phyloP scores from a whole-genome alignment of 257 asterid species.

The Gynochthodes officinalis region DNA sequence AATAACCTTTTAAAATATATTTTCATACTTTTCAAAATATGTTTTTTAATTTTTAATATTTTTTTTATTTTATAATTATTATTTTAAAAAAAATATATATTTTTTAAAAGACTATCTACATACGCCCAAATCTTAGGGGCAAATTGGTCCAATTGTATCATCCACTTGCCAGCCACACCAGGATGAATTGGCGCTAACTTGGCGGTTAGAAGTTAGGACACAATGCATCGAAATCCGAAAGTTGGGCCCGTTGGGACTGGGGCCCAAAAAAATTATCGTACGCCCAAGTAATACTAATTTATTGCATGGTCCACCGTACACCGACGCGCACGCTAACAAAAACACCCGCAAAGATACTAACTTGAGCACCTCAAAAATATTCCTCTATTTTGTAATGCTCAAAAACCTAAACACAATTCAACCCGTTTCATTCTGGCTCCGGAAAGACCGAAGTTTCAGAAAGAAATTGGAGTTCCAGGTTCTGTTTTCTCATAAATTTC shows the following conservation, averaged over 20 bases:
- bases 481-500: neutral
- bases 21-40: too few relatives aligned
- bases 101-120: too few relatives aligned
- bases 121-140: neutral
- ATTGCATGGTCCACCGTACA: neutral
- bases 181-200: neutral
- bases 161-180: neutral
- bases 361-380: constrained; percentile 20
- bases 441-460: neutral
- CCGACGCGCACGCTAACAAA: constrained; percentile 18
- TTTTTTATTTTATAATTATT: too few relatives aligned
- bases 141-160: neutral
- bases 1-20: too few relatives aligned
- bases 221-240: neutral
- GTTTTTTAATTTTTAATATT: too few relatives aligned
- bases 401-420: constrained; percentile 12
- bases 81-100: too few relatives aligned
- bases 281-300: neutral
- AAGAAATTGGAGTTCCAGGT: constrained; percentile 22
- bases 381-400: neutral
- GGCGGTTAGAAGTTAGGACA: neutral
- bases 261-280: constrained; percentile 15
- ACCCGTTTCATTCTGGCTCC: constrained; percentile 1
- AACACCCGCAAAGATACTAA: constrained; percentile 7
- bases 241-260: too few relatives aligned